Base-by-base conservation (phyloP, 2,329 filamentous ascomycete genomes). In the Elsinoe ampelina region DNA sequence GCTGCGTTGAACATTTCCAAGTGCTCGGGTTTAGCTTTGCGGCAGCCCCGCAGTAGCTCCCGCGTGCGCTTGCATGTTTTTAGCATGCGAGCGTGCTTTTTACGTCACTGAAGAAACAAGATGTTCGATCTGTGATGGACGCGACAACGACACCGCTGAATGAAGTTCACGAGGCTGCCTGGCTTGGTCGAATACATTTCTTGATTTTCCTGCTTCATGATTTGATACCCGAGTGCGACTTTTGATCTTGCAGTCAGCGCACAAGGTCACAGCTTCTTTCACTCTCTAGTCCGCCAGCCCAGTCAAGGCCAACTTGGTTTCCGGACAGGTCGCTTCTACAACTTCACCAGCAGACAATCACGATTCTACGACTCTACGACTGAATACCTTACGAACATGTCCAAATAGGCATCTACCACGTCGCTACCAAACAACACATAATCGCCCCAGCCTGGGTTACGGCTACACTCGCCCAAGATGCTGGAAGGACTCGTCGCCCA, bases 401-500 rank as follows among this genome's bases (percentile, higher is more conserved):
- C 15, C 19, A 22, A 5, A 22, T 45, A 45, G 19, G 26, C 19
- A 45, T 3, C 19, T 22, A 22, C 12, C 8, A 12, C 17, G n/a
- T 12, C 17, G 12, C 41, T 45, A 17, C 4, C 17, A 34, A 26
- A 35, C 36, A 20, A n/a, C 4, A 15, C 12, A 36, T n/a, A 54
- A 36, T n/a, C 32, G 17, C 66, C 84, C 83, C 74, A 76, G 83
- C 85, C 87, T 69, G 86, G 86, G 83, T 86, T 68, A 89, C 82
- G 86, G 80, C 83, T 77, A 70, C 69, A 71, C 65, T 66, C 71
- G 71, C 66, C 75, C 79, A 79, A 71, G 67, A 98, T 99, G 93
- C 83, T 99, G 76, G 93, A 98, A 81, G 89, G 91, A 64, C 80
- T 99, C 65, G 93, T 97, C 62, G 90, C 93, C 66, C 95, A 92